Evolutionary conservation across 257 asterid species (phyloP), one percentile per base, ranked within the genome.

Genomic region (Schizonepeta tenuifolia): DNA sequence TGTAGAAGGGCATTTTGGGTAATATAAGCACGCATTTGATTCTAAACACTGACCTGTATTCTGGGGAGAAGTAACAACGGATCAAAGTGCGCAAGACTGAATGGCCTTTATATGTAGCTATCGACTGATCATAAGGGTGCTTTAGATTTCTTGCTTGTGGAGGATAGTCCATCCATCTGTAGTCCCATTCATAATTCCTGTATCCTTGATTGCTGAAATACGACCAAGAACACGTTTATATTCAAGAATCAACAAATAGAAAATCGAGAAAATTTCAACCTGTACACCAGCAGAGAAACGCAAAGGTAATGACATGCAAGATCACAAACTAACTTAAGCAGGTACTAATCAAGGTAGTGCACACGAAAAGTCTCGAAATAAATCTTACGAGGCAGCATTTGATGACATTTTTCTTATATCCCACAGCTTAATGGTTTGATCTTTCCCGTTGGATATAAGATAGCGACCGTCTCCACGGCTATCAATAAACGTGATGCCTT

Each of bases 101-200:
- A 65, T 93, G 98, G 46, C 98, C 97, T 82, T 75, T 86, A 77
- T 86, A 93, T 20, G 97, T 87, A 62, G 91, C 78, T 56, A 93
- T 78, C 4, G 98, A 93, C 47, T 83, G 95, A 80, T 93, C 98
- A 18, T 71, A 64, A 2, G 96, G 97, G 75, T 90, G 98, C 86
- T 83, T 87, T 70, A 85, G 72, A 43, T 79, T 76, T 82, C 89
- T 82, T 49, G 95, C 93, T 77, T 85, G 88, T 22, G 69, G 50
- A 18, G 98, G 98, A 72, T 88, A 90, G 57, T 93, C 98, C 97
- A 93, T 93, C 97, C 91, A 88, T 87, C 97, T 85, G 70, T 93
- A 93, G 78, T 93, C 98, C 96, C 97, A 93, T 43, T 90, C 96
- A 54, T 77, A 87, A 70, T 88, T 87, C 79, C 89, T 86, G 69